Evolutionary conservation across 148 eudicot genomes (phyloP).

Genomic region (Talinum fruticosum): DNA sequence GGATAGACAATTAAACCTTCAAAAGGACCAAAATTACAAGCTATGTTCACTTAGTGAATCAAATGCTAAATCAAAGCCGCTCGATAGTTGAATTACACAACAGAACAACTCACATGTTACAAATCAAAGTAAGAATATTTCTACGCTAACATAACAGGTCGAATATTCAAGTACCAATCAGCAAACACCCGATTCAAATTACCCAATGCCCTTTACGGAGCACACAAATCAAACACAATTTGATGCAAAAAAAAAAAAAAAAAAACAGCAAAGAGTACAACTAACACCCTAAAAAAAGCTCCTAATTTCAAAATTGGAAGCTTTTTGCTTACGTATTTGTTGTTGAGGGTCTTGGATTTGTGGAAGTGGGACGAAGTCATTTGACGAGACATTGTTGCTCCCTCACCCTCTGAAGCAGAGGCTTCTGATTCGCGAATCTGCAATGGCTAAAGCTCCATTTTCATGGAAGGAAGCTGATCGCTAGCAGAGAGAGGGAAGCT

Average conservation of each 20-base stretch:
- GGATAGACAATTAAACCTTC: background rate
- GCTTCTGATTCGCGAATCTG: background rate
- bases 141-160: background rate
- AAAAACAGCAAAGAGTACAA: background rate
- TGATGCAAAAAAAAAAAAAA: too few relatives aligned
- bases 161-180: background rate
- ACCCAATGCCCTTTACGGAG: background rate
- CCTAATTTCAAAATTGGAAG: background rate
- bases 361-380: conserved; percentile 59
- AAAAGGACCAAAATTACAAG: background rate
- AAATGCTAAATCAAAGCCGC: background rate
- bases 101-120: background rate
- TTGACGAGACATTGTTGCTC: conserved; percentile 69
- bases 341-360: conserved; percentile 92
- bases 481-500: background rate
- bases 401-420: background rate
- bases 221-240: background rate
- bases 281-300: background rate
- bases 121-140: conserved; percentile 1
- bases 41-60: too few relatives aligned
- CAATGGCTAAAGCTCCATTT: background rate
- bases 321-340: conserved; percentile 67
- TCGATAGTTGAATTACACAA: background rate
- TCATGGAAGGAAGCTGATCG: background rate
- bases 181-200: background rate